Base-by-base conservation (phyloP, 2,329 filamentous ascomycete species). In the Septoria linicola region DNA sequence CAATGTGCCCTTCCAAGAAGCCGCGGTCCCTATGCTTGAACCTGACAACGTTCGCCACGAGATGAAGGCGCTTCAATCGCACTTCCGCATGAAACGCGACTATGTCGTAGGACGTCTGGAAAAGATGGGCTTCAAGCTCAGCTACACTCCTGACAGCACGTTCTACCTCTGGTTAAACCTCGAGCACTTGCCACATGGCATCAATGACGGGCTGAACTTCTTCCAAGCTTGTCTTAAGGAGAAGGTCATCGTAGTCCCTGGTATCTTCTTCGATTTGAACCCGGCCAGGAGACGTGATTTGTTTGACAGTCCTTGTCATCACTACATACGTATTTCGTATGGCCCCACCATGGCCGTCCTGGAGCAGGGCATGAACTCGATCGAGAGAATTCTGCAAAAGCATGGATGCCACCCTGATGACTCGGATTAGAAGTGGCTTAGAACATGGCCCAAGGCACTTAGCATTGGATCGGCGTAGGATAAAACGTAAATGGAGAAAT, bases 181-280 rank as follows among this genome's bases (percentile, higher is more conserved):
- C 48, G 78, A 69, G 19, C 78, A 80, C 41, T 76, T 93, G 2
- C 88, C 92, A 0, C 80, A 80, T n/a, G 81, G 84, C 55, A 95
- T 97, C 69, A 85, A 87, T 53, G 92, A 97, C 68, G 92, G 92
- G 7, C 76, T 97, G 65, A 96, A 95, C 76, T 97, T 97, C 80
- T 96, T 97, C 82, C 84, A 93, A 69, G 90, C 90, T 23, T 93
- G 93, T 67, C 76, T 97, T 37, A 83, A 88, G 66, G 90, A 96
- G 77, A 95, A 95, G 79, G 89, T 95, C 60, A 96, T 96, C 66
- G 90, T 96, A 14, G 92, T 97, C 3, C 92, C 92, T 0, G 92
- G 92, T 54, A 97, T 97, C 71, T 97, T 97, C 80, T 97, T 97
- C 70, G 92, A 97, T 66, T 73, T 97, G 59, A 97, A 97, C 75